Conservation (phyloP, 2,329 filamentous ascomycete genomes). For the Colletotrichum musicola region DNA sequence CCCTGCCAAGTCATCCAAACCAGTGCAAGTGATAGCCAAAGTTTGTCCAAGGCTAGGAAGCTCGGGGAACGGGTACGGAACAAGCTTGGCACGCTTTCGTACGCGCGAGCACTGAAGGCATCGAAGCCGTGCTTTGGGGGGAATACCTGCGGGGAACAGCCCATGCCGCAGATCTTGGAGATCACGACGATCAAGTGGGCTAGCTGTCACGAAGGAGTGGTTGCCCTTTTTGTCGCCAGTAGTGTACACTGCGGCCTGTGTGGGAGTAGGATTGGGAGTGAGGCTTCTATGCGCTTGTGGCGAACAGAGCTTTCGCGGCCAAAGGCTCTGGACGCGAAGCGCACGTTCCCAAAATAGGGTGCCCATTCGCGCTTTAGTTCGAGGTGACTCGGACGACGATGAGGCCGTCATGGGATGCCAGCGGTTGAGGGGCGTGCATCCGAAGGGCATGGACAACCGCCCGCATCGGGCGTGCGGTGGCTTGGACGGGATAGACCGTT, state of each 20-base stretch:
- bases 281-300: too few relatives aligned
- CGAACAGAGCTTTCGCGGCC: background rate
- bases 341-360: slow-evolving; percentile 34
- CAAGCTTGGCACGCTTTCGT: background rate
- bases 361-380: slow-evolving; percentile 15
- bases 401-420: slow-evolving; percentile 32
- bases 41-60: background rate
- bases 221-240: slow-evolving; percentile 26
- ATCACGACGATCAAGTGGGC: slow-evolving; percentile 33
- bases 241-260: slow-evolving; percentile 2
- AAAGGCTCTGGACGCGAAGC: slow-evolving; percentile 9
- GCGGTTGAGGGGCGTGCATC: slow-evolving; percentile 13
- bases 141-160: slow-evolving; percentile 18
- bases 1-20: slow-evolving; percentile 1
- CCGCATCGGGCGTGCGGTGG: slow-evolving; percentile 7
- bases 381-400: background rate
- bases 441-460: slow-evolving; percentile 14
- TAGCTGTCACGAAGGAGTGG: slow-evolving; percentile 12
- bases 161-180: slow-evolving; percentile 37
- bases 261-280: background rate
- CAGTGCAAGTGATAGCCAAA: slow-evolving; percentile 3
- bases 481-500: slow-evolving; percentile 9
- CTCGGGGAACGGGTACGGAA: slow-evolving; percentile 20
- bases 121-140: background rate
- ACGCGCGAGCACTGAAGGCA: background rate